phyloP scores from a whole-genome alignment of 805 yeast genomes.

The Wickerhamomyces strasburgensis region DNA sequence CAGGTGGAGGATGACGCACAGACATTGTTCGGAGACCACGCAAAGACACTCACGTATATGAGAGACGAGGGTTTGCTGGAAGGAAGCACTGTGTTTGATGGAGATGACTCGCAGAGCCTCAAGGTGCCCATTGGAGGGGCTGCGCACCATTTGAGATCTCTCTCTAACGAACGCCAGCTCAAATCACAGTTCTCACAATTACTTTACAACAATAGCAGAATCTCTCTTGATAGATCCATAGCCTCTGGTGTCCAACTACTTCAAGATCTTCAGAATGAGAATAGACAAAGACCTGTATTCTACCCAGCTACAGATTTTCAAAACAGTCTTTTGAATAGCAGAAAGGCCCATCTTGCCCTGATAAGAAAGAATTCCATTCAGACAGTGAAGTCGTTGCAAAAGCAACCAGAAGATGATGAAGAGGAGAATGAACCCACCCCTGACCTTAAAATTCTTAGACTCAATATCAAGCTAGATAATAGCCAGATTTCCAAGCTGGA shows the following conservation, averaged over 20 bases:
- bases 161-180: slow-evolving; percentile 31
- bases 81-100: slow-evolving; percentile 24
- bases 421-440: slow-evolving; percentile 22
- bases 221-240: slow-evolving; percentile 59
- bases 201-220: slow-evolving; percentile 69
- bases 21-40: slow-evolving; percentile 18
- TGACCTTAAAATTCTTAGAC: slow-evolving; percentile 55
- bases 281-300: slow-evolving; percentile 54
- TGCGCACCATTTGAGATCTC: slow-evolving; percentile 17
- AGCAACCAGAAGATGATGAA: slow-evolving; percentile 19
- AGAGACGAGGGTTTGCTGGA: slow-evolving; percentile 24
- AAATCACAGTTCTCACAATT: slow-evolving; percentile 64
- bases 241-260: slow-evolving; percentile 47
- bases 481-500: slow-evolving; percentile 55
- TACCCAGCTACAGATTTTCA: slow-evolving; percentile 44
- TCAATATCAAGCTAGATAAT: slow-evolving; percentile 51
- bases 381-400: slow-evolving; percentile 14
- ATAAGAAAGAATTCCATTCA: slow-evolving; percentile 37
- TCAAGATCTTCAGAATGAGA: slow-evolving; percentile 49
- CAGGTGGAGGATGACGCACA: slow-evolving; percentile 14
- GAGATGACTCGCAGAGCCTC: slow-evolving; percentile 10
- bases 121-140: slow-evolving; percentile 5
- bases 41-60: slow-evolving; percentile 19
- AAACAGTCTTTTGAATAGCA: slow-evolving; percentile 37
- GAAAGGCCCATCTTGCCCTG: slow-evolving; percentile 48